These are phyloP conservation scores for Phytophthora pistaciae DNA, from an alignment of 352 stramenopile species.

Conservation along the genomic window DNA sequence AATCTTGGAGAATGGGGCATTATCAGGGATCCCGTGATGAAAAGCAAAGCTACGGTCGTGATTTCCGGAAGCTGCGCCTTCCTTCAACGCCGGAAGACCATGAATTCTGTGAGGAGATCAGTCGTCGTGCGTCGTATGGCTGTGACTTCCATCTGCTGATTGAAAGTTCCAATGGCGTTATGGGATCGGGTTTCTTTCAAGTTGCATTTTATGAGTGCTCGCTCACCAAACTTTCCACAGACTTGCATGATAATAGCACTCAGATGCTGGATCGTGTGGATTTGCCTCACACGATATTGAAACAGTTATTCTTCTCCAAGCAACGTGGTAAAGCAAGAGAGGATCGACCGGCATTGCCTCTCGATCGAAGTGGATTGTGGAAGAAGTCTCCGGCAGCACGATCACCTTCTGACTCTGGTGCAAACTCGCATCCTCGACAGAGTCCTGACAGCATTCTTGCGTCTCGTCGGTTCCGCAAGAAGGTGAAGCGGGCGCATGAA, in stretches of 20 bases:
- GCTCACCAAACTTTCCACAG: conserved; percentile 58
- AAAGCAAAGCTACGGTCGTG: conserved; percentile 60
- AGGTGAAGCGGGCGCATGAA: conserved; percentile 87
- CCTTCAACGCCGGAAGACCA: conserved; percentile 76
- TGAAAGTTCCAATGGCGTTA: conserved; percentile 50
- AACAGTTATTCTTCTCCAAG: conserved; percentile 66
- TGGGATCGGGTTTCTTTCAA: conserved; percentile 86
- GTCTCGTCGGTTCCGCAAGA: conserved; percentile 75
- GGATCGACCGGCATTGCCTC: conserved; percentile 33
- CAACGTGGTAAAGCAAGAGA: conserved; percentile 17
- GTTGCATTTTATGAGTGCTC: conserved; percentile 91
- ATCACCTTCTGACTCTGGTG: conserved; percentile 21
- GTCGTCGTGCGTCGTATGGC: conserved; percentile 58
- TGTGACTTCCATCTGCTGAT: conserved; percentile 86
- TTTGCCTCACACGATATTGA: conserved; percentile 58
- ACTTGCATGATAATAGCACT: conserved; percentile 44
- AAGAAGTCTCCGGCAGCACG: conserved; percentile 27
- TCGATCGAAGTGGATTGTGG: conserved; percentile 29
- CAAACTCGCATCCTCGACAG: conserved; percentile 17
- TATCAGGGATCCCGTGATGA: conserved; percentile 78
- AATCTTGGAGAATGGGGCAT: conserved; percentile 87
- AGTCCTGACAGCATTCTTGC: conserved; percentile 40
- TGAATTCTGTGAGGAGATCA: conserved; percentile 82
- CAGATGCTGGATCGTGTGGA: conserved; percentile 35
- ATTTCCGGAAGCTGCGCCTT: conserved; percentile 57